These are phyloP conservation scores for Sabuloglossum arenarium DNA, from an alignment of 495 filamentous ascomycete genomes.

Conservation along the genomic window DNA sequence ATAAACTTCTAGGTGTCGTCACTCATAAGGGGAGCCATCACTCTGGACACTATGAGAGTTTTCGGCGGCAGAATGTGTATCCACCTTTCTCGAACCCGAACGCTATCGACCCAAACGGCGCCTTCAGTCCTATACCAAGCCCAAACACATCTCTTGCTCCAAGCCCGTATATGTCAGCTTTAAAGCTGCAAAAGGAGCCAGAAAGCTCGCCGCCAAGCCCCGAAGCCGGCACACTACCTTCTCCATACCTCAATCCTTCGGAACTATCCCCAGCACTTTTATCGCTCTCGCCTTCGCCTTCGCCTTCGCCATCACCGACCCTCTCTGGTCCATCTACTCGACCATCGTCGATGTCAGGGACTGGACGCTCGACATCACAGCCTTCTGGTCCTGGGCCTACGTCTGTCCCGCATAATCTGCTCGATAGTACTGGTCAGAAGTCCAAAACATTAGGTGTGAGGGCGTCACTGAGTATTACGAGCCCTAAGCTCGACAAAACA, in stretches of 20 bases:
- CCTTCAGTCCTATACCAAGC: constrained; percentile 37
- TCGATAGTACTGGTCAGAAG: background rate
- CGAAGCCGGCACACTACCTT: background rate
- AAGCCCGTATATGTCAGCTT: constrained; percentile 15
- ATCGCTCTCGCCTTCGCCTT: constrained; percentile 5
- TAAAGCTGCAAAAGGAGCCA: constrained; percentile 1
- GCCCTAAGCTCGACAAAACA: background rate
- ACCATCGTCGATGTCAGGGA: background rate
- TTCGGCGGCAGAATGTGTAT: constrained; percentile 63
- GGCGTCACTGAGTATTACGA: background rate
- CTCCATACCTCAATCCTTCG: background rate
- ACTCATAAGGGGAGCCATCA: constrained; percentile 93
- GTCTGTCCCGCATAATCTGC: constrained; percentile 15
- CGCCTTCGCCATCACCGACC: constrained; percentile 18
- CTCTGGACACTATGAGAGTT: constrained; percentile 93
- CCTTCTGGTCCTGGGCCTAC: constrained; percentile 12
- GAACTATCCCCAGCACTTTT: constrained; percentile 3
- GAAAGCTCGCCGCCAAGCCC: background rate
- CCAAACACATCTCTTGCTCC: constrained; percentile 10
- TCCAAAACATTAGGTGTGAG: constrained; percentile 8
- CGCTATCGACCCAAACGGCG: constrained; percentile 46
- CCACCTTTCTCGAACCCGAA: constrained; percentile 66
- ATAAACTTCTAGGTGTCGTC: constrained; percentile 70
- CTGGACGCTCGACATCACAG: background rate
- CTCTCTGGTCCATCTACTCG: constrained; percentile 6